These are phyloP conservation scores for Sugiyamaella pinicola DNA, from an alignment of 1,139 yeast species.

Conservation along the genomic window DNA sequence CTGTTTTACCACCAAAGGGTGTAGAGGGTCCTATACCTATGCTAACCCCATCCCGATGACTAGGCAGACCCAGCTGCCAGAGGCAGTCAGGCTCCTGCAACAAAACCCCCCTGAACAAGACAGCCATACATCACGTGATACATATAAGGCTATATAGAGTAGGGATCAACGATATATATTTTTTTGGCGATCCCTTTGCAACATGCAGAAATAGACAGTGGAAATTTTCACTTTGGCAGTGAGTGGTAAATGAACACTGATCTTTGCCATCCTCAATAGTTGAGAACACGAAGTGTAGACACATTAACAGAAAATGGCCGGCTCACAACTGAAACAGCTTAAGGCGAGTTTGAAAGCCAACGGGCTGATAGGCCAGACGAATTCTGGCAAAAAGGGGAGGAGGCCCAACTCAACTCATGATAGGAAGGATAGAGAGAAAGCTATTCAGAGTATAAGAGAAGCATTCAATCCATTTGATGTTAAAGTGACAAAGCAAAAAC, in stretches of 20 bases:
- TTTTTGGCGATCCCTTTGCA: conserved; percentile 6
- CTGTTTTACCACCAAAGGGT: no score
- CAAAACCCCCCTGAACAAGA: background rate
- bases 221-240: conserved; percentile 7
- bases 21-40: no score
- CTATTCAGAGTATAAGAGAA: conserved; percentile 64
- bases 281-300: background rate
- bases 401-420: conserved; percentile 48
- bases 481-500: conserved; percentile 65
- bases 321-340: conserved; percentile 82
- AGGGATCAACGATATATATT: conserved; percentile 9
- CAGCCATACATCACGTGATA: background rate
- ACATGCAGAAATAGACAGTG: conserved; percentile 10
- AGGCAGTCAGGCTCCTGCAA: no score
- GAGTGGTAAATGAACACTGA: background rate
- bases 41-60: no score
- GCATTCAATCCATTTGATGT: conserved; percentile 90
- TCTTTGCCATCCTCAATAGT: background rate
- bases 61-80: no score
- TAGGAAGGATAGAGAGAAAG: conserved; percentile 61
- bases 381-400: conserved; percentile 56
- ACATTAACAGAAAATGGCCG: conserved; percentile 60
- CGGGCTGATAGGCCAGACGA: conserved; percentile 83
- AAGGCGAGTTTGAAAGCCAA: conserved; percentile 74
- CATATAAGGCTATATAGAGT: background rate